Evolutionary conservation across 768 basidiomycete genomes (phyloP).

Genomic region (Macrolepiota albuminosa): DNA sequence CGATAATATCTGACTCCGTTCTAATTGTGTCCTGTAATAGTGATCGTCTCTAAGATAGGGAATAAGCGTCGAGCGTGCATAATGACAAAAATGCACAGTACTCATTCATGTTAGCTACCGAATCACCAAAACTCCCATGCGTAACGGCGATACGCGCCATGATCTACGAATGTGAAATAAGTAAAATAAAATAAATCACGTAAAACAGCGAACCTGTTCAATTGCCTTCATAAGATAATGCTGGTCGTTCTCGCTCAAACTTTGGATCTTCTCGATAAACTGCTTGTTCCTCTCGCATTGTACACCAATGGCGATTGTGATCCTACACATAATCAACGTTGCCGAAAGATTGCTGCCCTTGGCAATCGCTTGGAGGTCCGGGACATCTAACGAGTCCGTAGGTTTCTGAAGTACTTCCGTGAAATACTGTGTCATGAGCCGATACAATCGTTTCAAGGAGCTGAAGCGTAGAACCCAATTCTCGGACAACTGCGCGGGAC

Average conservation of each 20-base stretch:
- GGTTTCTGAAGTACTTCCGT: slow-evolving; percentile 80
- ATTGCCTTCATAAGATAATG: slow-evolving; percentile 91
- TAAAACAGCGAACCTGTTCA: slow-evolving; percentile 61
- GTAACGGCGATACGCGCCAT: slow-evolving; percentile 67
- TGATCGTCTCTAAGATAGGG: slow-evolving; percentile 69
- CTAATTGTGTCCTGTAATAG: slow-evolving; percentile 81
- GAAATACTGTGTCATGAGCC: slow-evolving; percentile 86
- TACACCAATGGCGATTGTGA: slow-evolving; percentile 82
- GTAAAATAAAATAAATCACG: neutral
- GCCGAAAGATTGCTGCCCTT: slow-evolving; percentile 66
- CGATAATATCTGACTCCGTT: slow-evolving; percentile 66
- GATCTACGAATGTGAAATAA: slow-evolving; percentile 39
- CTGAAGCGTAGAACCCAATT: slow-evolving; percentile 90
- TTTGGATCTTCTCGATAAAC: slow-evolving; percentile 87
- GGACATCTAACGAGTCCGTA: slow-evolving; percentile 74
- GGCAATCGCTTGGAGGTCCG: slow-evolving; percentile 82
- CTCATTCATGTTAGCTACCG: slow-evolving; percentile 75
- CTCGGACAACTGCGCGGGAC: slow-evolving; percentile 63
- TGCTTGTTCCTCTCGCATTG: slow-evolving; percentile 87
- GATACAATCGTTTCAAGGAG: slow-evolving; percentile 78
- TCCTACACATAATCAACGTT: slow-evolving; percentile 69
- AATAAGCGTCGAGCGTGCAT: slow-evolving; percentile 8
- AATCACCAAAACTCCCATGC: slow-evolving; percentile 40
- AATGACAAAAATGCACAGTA: slow-evolving; percentile 23
- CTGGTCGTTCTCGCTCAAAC: slow-evolving; percentile 77